Base-by-base conservation (phyloP, 2,329 filamentous ascomycete genomes). In the Phoma sp. region DNA sequence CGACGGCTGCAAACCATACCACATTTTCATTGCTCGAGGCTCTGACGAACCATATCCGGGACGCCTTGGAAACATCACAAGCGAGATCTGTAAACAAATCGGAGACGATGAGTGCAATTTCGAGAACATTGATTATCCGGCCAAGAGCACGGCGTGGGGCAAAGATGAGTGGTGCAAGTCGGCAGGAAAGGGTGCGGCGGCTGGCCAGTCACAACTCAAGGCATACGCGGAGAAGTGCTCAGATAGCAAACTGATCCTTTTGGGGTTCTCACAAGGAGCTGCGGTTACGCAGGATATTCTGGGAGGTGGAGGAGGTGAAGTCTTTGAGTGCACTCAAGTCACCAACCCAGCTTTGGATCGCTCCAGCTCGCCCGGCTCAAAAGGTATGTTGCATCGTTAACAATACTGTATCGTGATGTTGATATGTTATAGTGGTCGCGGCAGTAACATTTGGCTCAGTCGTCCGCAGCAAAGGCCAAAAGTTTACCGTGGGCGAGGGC, bases 41-140 rank as follows among this genome's bases (percentile, higher is more conserved):
- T 71, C 68, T 10, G 64, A 68, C 34, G 67, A 69, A 14, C 64
- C 64, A 1, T 68, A 65, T 23, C 68, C 68, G 2, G 66, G 68
- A 21, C 64, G 67, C 18, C 57, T 65, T 7, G 66, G 66, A 18
- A 64, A 65, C 40, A 34, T 71, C 15, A 66, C 64, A 5, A 55
- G 40, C 14, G 45, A 62, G 32, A 59, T 69, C 14, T 71, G 68
- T 50, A 42, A 32, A 30, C 38, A 40, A 2, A 46, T 68, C 15
- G 65, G 64, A 14, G 57, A 61, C 3, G 47, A 56, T 4, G 57
- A 62, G 3, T 68, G 68, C 34, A 60, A 61, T 5, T 69, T 62
- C 21, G 68, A 71, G 47, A 62, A 64, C 45, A 61, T 71, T 26
- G 55, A 64, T 17, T 71, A 64, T 29, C 68, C 68, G 1, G 65